Evolutionary conservation across 2,329 filamentous ascomycete species (phyloP).

Genomic region (Xylaria digitata): DNA sequence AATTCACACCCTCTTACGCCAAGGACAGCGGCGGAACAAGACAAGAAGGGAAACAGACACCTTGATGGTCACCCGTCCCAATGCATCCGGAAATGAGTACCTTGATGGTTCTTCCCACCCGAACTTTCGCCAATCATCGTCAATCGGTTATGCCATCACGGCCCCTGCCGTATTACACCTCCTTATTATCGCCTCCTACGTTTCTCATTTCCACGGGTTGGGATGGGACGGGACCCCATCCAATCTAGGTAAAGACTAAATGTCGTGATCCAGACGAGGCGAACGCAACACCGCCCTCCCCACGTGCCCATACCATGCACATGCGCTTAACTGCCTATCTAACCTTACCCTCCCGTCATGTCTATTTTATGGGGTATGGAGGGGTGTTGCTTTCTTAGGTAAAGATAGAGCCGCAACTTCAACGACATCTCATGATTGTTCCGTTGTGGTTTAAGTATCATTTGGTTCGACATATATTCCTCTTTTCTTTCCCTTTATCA

Average conservation of each 20-base stretch:
- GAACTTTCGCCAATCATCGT: conserved; percentile 27
- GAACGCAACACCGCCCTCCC: background rate
- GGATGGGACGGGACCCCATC: conserved; percentile 5
- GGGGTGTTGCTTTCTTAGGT: conserved; percentile 27
- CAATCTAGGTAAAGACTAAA: conserved; percentile 23
- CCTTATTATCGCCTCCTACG: background rate
- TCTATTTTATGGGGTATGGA: conserved; percentile 31
- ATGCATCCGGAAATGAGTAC: conserved; percentile 17
- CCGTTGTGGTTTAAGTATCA: background rate
- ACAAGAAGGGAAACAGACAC: conserved; percentile 23
- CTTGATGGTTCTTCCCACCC: conserved; percentile 31
- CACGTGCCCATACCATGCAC: conserved; percentile 23
- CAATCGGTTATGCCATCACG: conserved; percentile 14
- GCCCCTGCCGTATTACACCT: background rate
- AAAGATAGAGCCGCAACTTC: conserved; percentile 34
- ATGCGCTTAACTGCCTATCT: conserved; percentile 2
- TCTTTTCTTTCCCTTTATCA: background rate
- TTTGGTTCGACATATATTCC: background rate
- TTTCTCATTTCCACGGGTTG: background rate
- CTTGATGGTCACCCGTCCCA: conserved; percentile 32
- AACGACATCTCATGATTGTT: conserved; percentile 29
- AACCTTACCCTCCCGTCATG: conserved; percentile 32
- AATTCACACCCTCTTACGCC: conserved; percentile 22
- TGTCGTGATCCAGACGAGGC: conserved; percentile 20
- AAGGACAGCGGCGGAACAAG: conserved; percentile 18